Evolutionary conservation across 1,284 basidiomycete species (phyloP).

Genomic region (Ceratobasidium sp.): DNA sequence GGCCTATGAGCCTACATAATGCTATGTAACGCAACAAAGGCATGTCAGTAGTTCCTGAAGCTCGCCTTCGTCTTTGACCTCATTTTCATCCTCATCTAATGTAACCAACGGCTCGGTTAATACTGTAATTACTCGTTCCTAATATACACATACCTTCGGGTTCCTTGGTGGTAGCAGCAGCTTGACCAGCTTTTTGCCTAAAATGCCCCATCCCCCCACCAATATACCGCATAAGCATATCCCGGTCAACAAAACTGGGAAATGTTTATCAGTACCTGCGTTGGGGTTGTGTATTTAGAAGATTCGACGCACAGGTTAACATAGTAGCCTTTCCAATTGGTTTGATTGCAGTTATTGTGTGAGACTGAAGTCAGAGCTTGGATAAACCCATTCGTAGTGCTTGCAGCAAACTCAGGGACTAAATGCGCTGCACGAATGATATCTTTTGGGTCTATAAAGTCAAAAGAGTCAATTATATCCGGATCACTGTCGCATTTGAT

Average conservation of each 20-base stretch:
- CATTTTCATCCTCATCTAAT: too few species aligned
- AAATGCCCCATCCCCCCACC: slow-evolving; percentile 54
- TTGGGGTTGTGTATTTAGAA: too few species aligned
- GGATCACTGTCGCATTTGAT: not conserved
- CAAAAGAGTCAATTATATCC: slow-evolving; percentile 35
- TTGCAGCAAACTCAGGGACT: not conserved
- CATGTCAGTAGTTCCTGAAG: not conserved
- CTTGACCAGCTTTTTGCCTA: too few species aligned
- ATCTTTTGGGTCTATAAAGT: slow-evolving; percentile 41
- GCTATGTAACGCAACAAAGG: not conserved
- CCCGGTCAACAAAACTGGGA: slow-evolving; percentile 53
- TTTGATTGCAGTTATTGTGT: slow-evolving; percentile 13
- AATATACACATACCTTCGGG: too few species aligned
- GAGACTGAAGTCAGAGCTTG: not conserved
- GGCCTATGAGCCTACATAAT: not conserved
- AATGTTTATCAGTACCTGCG: too few species aligned
- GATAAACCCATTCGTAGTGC: not conserved
- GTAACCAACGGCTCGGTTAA: too few species aligned
- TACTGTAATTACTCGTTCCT: too few species aligned
- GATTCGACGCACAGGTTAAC: slow-evolving; percentile 52
- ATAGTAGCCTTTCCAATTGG: slow-evolving; percentile 51
- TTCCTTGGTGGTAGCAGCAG: too few species aligned
- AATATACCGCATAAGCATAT: slow-evolving; percentile 54
- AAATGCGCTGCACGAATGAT: slow-evolving; percentile 26
- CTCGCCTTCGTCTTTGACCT: too few species aligned